phyloP scores from a whole-genome alignment of 2,329 filamentous ascomycete genomes.

The Curvularia hawaiiensis region DNA sequence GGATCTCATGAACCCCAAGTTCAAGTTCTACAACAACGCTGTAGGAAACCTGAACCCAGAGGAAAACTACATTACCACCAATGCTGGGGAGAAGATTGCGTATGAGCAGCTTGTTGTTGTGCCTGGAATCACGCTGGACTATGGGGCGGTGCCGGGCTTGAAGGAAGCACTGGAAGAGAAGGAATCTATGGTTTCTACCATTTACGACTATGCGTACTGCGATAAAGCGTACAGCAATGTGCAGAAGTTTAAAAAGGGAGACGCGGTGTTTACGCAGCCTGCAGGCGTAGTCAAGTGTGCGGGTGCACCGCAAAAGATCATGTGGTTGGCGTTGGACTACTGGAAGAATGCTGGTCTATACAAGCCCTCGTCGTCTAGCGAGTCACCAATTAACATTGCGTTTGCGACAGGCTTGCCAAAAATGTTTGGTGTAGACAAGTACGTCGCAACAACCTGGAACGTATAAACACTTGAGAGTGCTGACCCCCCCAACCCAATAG shows the following conservation, averaged over 20 bases:
- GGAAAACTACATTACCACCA: constrained; percentile 61
- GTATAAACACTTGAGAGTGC: background rate
- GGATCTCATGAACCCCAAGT: constrained; percentile 62
- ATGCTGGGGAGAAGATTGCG: constrained; percentile 59
- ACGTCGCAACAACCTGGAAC: constrained; percentile 19
- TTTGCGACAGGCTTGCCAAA: constrained; percentile 48
- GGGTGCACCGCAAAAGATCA: constrained; percentile 49
- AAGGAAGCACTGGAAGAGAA: constrained; percentile 45
- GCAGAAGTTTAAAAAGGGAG: constrained; percentile 40
- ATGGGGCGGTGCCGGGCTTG: constrained; percentile 38
- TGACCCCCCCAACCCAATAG: constrained; percentile 22
- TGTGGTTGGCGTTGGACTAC: constrained; percentile 50
- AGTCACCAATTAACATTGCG: constrained; percentile 43
- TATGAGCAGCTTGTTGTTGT: constrained; percentile 70
- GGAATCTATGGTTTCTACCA: constrained; percentile 43
- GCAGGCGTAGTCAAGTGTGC: constrained; percentile 49
- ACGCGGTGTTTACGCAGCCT: constrained; percentile 48
- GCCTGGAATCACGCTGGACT: constrained; percentile 50
- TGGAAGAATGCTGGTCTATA: constrained; percentile 47
- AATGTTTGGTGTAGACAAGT: constrained; percentile 51
- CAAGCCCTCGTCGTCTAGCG: constrained; percentile 25
- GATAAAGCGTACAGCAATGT: constrained; percentile 45
- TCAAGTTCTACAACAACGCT: constrained; percentile 63
- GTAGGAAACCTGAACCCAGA: constrained; percentile 61
- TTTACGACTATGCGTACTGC: constrained; percentile 47